A percentile compares a stretch with the other conserved stretches of the same genome.
These are phyloP conservation scores for Fistulifera pelliculosa DNA, from an alignment of 108 stramenopile genomes.

Conservation along the genomic window DNA sequence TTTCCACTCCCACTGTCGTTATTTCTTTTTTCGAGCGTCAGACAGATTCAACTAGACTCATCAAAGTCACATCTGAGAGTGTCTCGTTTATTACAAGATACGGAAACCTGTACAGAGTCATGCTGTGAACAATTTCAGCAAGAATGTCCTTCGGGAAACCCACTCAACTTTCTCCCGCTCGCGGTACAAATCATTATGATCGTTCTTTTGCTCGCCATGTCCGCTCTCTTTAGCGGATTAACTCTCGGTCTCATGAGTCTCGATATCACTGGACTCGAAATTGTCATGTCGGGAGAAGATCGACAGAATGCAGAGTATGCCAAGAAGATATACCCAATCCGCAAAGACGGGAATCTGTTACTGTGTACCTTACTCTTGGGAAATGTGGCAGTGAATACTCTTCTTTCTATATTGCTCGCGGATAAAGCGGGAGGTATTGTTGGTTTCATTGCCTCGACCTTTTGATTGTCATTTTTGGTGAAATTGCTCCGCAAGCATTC, in stretches of 20 bases:
- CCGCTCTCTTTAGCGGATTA: constrained; percentile 84
- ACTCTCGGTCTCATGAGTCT: constrained; percentile 94
- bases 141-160: constrained; percentile 8
- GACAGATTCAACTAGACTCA: constrained; percentile 9
- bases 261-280: constrained; percentile 94
- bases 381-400: constrained; percentile 93
- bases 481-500: constrained; percentile 93
- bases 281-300: constrained; percentile 85
- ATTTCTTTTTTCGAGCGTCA: constrained; percentile 14
- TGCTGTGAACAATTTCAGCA: background rate
- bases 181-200: constrained; percentile 53
- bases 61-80: too few species aligned
- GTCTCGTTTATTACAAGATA: background rate
- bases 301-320: constrained; percentile 42
- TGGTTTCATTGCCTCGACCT: constrained; percentile 87
- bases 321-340: constrained; percentile 78
- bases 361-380: constrained; percentile 96
- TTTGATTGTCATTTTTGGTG: constrained; percentile 86
- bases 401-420: constrained; percentile 91
- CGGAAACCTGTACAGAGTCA: background rate
- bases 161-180: constrained; percentile 24
- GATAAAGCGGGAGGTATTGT: constrained; percentile 75
- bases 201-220: constrained; percentile 49
- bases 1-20: background rate
- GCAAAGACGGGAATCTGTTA: constrained; percentile 89